Conservation (phyloP, 805 yeast genomes). For the Zygosaccharomyces kombuchaensis region DNA sequence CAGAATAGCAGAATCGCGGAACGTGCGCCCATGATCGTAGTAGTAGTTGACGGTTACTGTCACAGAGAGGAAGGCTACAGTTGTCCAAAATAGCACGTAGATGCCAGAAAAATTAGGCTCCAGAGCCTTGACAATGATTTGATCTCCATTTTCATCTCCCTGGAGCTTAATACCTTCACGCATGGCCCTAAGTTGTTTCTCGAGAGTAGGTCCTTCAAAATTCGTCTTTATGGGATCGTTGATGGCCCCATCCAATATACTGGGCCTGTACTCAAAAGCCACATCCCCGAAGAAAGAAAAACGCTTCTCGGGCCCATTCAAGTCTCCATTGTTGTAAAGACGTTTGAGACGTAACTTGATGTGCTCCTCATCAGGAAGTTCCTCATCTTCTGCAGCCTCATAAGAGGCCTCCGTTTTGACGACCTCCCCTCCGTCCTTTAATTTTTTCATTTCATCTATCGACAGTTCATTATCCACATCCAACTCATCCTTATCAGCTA, state of each 20-base stretch:
- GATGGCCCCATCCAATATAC: conserved; percentile 50
- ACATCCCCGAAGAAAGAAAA: conserved; percentile 53
- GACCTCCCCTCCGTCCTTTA: not conserved
- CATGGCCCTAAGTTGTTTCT: conserved; percentile 17
- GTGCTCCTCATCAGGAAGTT: conserved; percentile 3
- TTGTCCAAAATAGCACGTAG: conserved; percentile 75
- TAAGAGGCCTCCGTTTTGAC: conserved; percentile 8
- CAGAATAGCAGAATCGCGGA: conserved; percentile 49
- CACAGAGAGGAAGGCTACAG: conserved; percentile 50
- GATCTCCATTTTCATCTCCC: conserved; percentile 6
- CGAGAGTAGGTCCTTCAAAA: conserved; percentile 32
- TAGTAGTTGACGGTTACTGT: conserved; percentile 54
- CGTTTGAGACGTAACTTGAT: conserved; percentile 15
- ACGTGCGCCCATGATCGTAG: conserved; percentile 38
- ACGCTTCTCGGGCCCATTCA: conserved; percentile 20
- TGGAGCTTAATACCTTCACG: conserved; percentile 8
- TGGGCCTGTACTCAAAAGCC: conserved; percentile 40
- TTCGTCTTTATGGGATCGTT: conserved; percentile 26
- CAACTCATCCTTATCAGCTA: conserved; percentile 9
- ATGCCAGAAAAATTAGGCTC: conserved; percentile 61
- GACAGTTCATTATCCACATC: not conserved
- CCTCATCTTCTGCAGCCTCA: not conserved
- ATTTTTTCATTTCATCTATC: not conserved
- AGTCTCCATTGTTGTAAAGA: conserved; percentile 21
- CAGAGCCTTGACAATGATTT: conserved; percentile 8